Percentiles rank a stretch among this genome's conserved stretches.
Evolutionary conservation across 2,329 filamentous ascomycete genomes (phyloP).

Genomic region (Parastagonospora avenae): DNA sequence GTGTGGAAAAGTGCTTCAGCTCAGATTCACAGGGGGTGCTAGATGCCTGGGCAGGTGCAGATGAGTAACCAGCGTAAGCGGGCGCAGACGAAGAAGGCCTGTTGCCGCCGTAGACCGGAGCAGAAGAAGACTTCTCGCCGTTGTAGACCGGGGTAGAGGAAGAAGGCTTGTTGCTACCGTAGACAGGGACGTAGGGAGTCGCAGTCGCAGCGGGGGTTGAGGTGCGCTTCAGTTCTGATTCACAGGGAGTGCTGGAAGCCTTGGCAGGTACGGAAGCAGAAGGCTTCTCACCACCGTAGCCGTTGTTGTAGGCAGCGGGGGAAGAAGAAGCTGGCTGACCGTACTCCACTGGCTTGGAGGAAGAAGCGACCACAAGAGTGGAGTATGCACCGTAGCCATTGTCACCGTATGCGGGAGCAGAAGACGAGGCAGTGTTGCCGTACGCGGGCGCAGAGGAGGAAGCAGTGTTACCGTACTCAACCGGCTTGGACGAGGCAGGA

Average conservation of each 20-base stretch:
- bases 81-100: neutral
- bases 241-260: slow-evolving; percentile 13
- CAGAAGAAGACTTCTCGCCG: neutral
- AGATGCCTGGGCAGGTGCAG: slow-evolving; percentile 3
- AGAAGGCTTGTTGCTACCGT: neutral
- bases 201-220: neutral
- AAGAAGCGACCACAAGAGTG: neutral
- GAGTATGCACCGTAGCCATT: neutral
- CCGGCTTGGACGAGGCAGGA: neutral
- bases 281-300: slow-evolving; percentile 1
- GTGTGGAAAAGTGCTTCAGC: slow-evolving; percentile 4
- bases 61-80: too few relatives aligned
- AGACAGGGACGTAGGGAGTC: neutral
- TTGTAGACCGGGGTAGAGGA: neutral
- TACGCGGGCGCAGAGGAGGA: too few relatives aligned
- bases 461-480: too few relatives aligned
- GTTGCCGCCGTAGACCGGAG: neutral
- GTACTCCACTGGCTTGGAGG: neutral
- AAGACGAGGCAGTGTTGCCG: too few relatives aligned
- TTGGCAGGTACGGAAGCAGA: slow-evolving; percentile 2
- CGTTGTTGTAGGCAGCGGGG: neutral
- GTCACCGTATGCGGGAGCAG: neutral
- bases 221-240: too few relatives aligned
- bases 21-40: slow-evolving; percentile 14
- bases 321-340: neutral